phyloP scores from a whole-genome alignment of 176 grass and related monocot genomes.

The Aegilops longissima region DNA sequence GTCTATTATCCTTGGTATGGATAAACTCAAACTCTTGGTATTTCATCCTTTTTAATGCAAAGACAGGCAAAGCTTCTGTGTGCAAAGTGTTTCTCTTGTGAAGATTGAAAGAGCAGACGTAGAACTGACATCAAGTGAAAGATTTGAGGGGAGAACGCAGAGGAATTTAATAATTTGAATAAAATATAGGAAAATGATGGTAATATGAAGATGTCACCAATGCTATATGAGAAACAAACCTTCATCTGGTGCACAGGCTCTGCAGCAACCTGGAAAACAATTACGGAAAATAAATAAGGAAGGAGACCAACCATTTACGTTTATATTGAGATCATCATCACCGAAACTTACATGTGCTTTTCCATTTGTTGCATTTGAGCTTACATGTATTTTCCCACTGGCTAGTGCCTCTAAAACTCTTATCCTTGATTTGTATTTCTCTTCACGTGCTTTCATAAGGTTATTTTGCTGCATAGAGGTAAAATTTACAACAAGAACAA shows the following conservation, averaged over 20 bases:
- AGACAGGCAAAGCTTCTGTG: background rate
- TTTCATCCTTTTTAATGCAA: background rate
- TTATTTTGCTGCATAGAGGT: conserved; percentile 68
- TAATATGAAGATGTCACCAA: background rate
- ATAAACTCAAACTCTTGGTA: background rate
- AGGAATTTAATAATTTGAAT: background rate
- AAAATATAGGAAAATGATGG: conserved; percentile 13
- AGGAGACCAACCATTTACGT: background rate
- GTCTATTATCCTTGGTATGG: background rate
- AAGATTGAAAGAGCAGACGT: background rate
- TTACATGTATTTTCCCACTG: conserved; percentile 39
- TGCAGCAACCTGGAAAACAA: conserved; percentile 34
- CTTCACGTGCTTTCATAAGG: conserved; percentile 73
- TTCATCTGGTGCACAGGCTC: conserved; percentile 37
- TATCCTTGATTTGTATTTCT: conserved; percentile 83
- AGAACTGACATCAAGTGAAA: background rate
- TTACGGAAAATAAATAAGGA: background rate
- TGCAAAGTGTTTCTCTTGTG: background rate
- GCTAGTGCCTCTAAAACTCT: conserved; percentile 58
- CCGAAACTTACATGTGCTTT: conserved; percentile 40
- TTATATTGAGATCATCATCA: background rate
- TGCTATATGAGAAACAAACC: conserved; percentile 41
- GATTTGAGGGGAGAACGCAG: background rate
- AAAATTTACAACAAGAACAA: conserved; percentile 24
- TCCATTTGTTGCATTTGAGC: conserved; percentile 35